Evolutionary conservation across 331 rosid genomes (phyloP).

Genomic region (Saraca asoca): DNA sequence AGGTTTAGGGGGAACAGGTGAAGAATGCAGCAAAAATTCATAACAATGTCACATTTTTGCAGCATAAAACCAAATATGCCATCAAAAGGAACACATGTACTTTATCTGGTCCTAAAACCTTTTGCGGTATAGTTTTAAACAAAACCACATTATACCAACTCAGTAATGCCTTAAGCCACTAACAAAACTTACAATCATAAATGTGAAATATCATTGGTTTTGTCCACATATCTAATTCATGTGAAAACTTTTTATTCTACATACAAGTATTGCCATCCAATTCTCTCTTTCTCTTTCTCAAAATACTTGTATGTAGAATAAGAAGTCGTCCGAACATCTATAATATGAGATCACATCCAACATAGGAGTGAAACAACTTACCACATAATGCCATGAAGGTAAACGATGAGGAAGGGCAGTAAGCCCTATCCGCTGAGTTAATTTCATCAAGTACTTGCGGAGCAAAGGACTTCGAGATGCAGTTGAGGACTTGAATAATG

Average conservation of each 20-base stretch:
- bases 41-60: too few species aligned
- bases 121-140: too few species aligned
- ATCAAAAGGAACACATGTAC: too few species aligned
- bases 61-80: too few species aligned
- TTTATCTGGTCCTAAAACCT: too few species aligned
- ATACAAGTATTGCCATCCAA: constrained; percentile 25
- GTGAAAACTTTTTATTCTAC: not conserved
- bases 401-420: constrained; percentile 75
- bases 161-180: not conserved
- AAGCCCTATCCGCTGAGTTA: constrained; percentile 86
- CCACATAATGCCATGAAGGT: constrained; percentile 87
- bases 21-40: too few species aligned
- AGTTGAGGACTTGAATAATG: constrained; percentile 68
- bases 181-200: too few species aligned
- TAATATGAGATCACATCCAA: constrained; percentile 16
- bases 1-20: too few species aligned
- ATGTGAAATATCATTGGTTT: not conserved
- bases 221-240: not conserved
- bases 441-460: constrained; percentile 84
- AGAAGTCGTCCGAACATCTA: constrained; percentile 12
- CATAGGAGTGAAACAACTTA: constrained; percentile 41
- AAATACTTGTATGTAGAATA: constrained; percentile 28
- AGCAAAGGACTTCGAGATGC: constrained; percentile 80
- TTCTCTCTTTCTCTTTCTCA: constrained; percentile 25
- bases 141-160: not conserved